A percentile compares a stretch with the other conserved stretches of the same genome.
phyloP scores from a whole-genome alignment of 2,329 filamentous ascomycete genomes.

The Orbilia ellipsospora region DNA sequence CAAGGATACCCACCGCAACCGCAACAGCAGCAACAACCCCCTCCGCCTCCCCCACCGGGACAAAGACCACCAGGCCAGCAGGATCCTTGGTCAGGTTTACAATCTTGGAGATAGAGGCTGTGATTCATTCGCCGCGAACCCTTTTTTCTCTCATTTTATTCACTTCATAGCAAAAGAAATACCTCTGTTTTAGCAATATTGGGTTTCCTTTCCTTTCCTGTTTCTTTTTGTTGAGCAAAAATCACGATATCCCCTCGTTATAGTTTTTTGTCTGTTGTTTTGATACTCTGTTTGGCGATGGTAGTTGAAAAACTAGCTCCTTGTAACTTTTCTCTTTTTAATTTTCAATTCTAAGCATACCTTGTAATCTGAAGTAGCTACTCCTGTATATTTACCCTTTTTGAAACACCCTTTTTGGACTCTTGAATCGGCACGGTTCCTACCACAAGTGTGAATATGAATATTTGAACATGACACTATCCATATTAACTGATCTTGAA shows the following conservation, averaged over 20 bases:
- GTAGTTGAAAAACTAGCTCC: constrained; percentile 7
- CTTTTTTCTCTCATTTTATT: constrained; percentile 10
- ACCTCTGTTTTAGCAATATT: constrained; percentile 11
- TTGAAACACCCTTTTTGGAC: neutral
- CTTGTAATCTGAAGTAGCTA: constrained; percentile 37
- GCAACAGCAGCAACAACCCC: constrained; percentile 59
- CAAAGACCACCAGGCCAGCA: constrained; percentile 61
- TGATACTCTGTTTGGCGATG: constrained; percentile 20
- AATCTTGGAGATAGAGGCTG: constrained; percentile 58
- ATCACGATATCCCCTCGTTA: constrained; percentile 43
- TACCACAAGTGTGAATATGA: too few relatives aligned
- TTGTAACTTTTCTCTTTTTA: neutral
- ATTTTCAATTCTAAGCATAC: constrained; percentile 16
- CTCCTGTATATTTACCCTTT: constrained; percentile 43
- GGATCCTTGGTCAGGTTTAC: constrained; percentile 60
- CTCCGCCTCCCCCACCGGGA: constrained; percentile 29
- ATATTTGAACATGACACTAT: too few relatives aligned
- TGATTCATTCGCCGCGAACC: neutral
- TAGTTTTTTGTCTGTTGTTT: constrained; percentile 19
- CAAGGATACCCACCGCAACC: constrained; percentile 56
- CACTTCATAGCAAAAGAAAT: constrained; percentile 23
- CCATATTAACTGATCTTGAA: too few relatives aligned
- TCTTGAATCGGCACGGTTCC: neutral
- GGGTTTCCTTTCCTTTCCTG: constrained; percentile 4
- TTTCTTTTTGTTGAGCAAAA: constrained; percentile 20